Base-by-base conservation (phyloP, 1,284 basidiomycete species). In the Ustilago loliicola region DNA sequence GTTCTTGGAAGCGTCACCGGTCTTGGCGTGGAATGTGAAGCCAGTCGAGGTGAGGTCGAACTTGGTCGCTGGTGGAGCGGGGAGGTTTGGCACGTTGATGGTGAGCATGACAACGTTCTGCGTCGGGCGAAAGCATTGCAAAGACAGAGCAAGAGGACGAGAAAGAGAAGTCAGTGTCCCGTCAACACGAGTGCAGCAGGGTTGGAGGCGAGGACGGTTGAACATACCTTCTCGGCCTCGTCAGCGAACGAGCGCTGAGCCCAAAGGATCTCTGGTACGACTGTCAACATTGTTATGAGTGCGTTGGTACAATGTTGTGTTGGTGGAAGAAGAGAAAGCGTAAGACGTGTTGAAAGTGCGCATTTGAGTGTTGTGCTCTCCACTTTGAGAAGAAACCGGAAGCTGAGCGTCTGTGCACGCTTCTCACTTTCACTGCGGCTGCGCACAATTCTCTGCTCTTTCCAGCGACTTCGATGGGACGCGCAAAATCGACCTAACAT, bases 61-160 rank as follows among this genome's bases (percentile, higher is more conserved):
- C 73, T 83, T 86, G 61, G 83, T 83, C 15, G 71, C 72, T 29
- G 83, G 83, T 25, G 64, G 64, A 9, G 80, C 58, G 21, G 82
- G 74, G 6, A 86, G 75, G 79, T 86, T 86, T 50, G 85, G 85
- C 2, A 81, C 85, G 70, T 86, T 85, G 83, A 86, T 85, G 32
- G 85, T 86, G 32, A 86, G 77, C 77, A 82, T 79, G n/a, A 85
- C 72, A 11, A 85, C 66, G 76, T 85, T 85, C 81, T 78, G 19
- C 5, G 21, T 27, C 7, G 29, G 11, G 8, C 2, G 21, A 23
- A 27, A 32, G n/a, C 17, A 30, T 47, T 11, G 51, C 21, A 61
- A 40, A 21, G 56, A 51, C 13, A n/a, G 36, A 42, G 19, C 11
- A 57, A 38, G 23, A 47, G 27, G 40, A 50, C 13, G 30, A 15